Conservation (phyloP, 75 land plant species). For the Sequoiadendron giganteum region DNA sequence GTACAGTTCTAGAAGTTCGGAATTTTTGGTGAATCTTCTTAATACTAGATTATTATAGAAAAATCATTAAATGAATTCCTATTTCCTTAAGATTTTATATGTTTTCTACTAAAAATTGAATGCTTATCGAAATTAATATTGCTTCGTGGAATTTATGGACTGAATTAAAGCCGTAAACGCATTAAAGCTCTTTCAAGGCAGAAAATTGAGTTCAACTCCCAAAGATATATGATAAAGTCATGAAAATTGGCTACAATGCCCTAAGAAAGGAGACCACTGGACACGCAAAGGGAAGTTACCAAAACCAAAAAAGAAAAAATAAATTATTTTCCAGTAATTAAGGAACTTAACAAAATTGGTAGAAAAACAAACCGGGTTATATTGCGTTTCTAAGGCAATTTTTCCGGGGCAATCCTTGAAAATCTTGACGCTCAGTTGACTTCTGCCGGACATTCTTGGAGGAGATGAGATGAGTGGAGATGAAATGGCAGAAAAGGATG, state of each 20-base stretch:
- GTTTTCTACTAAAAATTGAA: too few relatives aligned
- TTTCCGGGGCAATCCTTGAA: constrained; percentile 10
- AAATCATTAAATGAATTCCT: neutral
- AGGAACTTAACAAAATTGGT: neutral
- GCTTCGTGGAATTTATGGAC: too few relatives aligned
- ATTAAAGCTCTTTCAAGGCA: too few relatives aligned
- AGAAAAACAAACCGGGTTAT: constrained; percentile 3
- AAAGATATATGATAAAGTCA: neutral
- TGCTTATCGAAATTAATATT: too few relatives aligned
- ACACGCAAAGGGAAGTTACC: neutral
- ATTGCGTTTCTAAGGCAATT: constrained; percentile 2
- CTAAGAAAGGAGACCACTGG: neutral
- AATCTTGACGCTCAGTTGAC: constrained; percentile 7
- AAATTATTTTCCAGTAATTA: neutral
- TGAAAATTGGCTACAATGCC: neutral
- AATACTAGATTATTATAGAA: neutral
- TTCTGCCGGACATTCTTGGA: neutral
- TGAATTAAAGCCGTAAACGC: too few relatives aligned
- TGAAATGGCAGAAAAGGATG: neutral
- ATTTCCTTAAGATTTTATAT: neutral
- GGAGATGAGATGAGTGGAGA: constrained; percentile 12
- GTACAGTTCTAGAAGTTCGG: too few relatives aligned
- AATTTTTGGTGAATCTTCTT: neutral
- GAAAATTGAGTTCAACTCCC: neutral
- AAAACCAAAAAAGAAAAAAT: neutral